These are phyloP conservation scores for Puccinia coronata DNA, from an alignment of 1,284 basidiomycete species.

Conservation along the genomic window DNA sequence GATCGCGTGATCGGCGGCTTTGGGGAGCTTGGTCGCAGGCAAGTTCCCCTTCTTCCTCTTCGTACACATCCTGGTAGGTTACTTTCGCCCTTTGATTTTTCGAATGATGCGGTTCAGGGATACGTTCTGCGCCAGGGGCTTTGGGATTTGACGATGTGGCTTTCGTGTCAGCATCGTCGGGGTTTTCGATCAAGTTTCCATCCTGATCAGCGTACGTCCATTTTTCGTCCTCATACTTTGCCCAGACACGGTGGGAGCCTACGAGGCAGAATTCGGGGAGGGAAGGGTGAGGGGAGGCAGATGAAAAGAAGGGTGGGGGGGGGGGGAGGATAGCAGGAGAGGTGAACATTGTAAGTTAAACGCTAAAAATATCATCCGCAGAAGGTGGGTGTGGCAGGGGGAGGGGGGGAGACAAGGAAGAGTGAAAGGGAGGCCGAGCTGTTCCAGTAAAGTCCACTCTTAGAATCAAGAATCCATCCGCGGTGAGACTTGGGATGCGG, in stretches of 20 bases:
- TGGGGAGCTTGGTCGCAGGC: not conserved
- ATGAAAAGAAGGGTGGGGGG: too few relatives aligned
- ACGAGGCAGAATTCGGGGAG: not conserved
- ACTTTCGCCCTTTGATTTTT: not conserved
- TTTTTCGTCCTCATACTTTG: conserved; percentile 22
- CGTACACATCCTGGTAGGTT: conserved; percentile 14
- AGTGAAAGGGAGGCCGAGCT: conserved; percentile 45
- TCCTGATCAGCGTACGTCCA: conserved; percentile 47
- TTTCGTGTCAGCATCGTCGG: not conserved
- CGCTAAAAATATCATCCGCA: not conserved
- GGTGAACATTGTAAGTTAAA: conserved; percentile 17
- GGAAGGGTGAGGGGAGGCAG: too few relatives aligned
- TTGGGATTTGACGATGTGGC: not conserved
- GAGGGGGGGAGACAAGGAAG: not conserved
- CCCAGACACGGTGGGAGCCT: conserved; percentile 42
- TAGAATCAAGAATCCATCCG: conserved; percentile 34
- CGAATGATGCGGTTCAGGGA: not conserved
- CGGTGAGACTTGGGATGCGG: not conserved
- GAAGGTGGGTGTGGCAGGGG: too few relatives aligned
- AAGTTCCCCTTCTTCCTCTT: conserved; percentile 27
- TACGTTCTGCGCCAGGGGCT: too few relatives aligned
- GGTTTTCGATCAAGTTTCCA: conserved; percentile 15
- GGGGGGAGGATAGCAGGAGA: not conserved
- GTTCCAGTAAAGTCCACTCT: conserved; percentile 48
- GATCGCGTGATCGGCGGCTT: not conserved